Evolutionary conservation across 2,329 filamentous ascomycete genomes (phyloP), one percentile per base, ranked within the genome.

Genomic region (Penicillium sp.): DNA sequence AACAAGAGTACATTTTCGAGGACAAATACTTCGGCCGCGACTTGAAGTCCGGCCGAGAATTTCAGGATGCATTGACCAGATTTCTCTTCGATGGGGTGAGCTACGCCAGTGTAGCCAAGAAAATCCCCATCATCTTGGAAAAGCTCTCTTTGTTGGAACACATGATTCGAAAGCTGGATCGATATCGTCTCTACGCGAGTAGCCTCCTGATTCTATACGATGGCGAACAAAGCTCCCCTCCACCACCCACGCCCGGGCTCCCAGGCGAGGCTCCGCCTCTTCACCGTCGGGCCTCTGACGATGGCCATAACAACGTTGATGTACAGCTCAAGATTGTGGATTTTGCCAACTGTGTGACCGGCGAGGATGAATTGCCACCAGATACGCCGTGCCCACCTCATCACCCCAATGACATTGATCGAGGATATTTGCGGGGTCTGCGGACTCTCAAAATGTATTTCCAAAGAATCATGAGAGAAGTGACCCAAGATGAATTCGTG

Each of bases 1-100:
- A 83, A 33, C 83, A 94, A 62, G 83, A 81, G 40, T 96, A 95
- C 64, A 77, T 90, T n/a, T 98, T 97, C 64, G 87, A 95, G 65
- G 93, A 98, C 77, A 98, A 98, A 70, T 98, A 98, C 68, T 95
- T 89, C 65, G 93, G 93, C 1, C 85, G 93, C 46, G 83, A 88
- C 58, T 75, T 98, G 32, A 90, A 90, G 67, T 89, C 86, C 3
- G 93, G 93, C 2, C 76, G 79, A 3, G 88, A 97, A 64, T 97
- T 98, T 61, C 88, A 95, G 63, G 82, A 86, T 50, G 90, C 90
- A 0, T 76, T 98, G 4, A 91, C 84, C 45, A 83, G 87, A 27
- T 98, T 97, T 65, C 80, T 98, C 52, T 95, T 90, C 67, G 89
- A 97, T 57, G 93, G 91, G 0, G 79, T 88, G 24, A 88, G 90